Conservation (phyloP, 106 monocot genomes). For the Chionographis japonica region DNA sequence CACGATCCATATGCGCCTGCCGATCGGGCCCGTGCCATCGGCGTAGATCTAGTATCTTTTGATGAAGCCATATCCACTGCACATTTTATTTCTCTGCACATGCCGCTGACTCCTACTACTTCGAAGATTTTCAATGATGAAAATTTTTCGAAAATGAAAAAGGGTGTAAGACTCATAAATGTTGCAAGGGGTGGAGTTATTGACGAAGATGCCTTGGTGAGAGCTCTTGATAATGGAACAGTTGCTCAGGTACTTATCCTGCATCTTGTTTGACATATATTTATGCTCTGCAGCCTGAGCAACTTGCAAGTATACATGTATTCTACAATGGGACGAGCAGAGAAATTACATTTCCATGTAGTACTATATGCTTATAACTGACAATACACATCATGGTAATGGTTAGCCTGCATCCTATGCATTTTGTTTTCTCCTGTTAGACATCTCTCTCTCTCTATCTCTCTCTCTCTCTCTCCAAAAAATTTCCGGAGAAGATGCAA, state of each 20-base stretch:
- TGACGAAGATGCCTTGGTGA: constrained; percentile 78
- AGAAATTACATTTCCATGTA: too few species aligned
- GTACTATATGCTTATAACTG: too few species aligned
- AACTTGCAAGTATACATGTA: too few species aligned
- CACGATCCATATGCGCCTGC: constrained; percentile 87
- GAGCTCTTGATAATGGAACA: constrained; percentile 81
- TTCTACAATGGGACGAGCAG: too few species aligned
- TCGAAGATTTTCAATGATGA: constrained; percentile 78
- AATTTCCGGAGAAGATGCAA: too few species aligned
- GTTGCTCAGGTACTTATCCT: constrained; percentile 70
- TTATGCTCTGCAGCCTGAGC: too few species aligned
- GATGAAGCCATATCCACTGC: constrained; percentile 71
- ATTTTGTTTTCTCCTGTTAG: too few species aligned
- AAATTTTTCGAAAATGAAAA: constrained; percentile 65
- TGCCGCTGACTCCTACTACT: constrained; percentile 81
- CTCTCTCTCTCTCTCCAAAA: too few species aligned
- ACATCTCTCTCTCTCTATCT: too few species aligned
- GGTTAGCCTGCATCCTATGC: too few species aligned
- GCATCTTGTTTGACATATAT: background rate
- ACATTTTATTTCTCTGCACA: constrained; percentile 87
- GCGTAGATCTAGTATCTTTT: constrained; percentile 84
- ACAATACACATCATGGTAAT: too few species aligned
- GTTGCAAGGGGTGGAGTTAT: constrained; percentile 93
- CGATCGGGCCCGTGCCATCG: constrained; percentile 78
- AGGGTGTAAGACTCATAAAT: constrained; percentile 79